These are phyloP conservation scores for Solanum rostratum DNA, from an alignment of 257 asterid genomes.

Conservation along the genomic window DNA sequence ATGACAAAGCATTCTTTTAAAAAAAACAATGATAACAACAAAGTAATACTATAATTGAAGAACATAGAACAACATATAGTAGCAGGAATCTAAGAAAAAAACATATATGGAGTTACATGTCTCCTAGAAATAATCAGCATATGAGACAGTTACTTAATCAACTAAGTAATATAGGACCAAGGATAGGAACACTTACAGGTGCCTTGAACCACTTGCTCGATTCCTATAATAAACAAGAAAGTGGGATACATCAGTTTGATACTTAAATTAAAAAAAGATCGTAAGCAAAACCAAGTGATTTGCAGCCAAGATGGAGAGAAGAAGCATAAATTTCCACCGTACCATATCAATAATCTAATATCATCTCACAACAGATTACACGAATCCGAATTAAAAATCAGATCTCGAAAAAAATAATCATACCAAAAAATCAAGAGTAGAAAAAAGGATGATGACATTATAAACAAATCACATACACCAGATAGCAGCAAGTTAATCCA, in stretches of 20 bases:
- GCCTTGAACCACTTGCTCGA: slow-evolving; percentile 3
- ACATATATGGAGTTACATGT: neutral
- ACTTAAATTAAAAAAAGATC: neutral
- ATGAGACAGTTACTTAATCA: neutral
- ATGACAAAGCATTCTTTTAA: neutral
- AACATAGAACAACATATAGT: neutral
- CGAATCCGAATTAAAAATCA: neutral
- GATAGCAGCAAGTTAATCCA: neutral
- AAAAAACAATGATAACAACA: neutral
- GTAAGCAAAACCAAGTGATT: neutral
- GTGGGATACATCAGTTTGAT: neutral
- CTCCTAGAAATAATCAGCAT: neutral
- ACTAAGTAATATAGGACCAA: neutral
- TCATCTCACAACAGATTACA: neutral
- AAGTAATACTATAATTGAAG: neutral
- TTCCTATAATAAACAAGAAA: neutral
- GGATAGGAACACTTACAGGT: slow-evolving; percentile 2
- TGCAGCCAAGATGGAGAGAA: neutral
- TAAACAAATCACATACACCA: neutral
- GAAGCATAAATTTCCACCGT: neutral
- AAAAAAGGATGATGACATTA: neutral
- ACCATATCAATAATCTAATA: neutral
- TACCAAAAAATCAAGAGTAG: neutral
- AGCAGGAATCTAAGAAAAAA: neutral
- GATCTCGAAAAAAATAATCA: neutral